Conservation (phyloP, 805 yeast species). For the Cyberlindnera veronae region DNA sequence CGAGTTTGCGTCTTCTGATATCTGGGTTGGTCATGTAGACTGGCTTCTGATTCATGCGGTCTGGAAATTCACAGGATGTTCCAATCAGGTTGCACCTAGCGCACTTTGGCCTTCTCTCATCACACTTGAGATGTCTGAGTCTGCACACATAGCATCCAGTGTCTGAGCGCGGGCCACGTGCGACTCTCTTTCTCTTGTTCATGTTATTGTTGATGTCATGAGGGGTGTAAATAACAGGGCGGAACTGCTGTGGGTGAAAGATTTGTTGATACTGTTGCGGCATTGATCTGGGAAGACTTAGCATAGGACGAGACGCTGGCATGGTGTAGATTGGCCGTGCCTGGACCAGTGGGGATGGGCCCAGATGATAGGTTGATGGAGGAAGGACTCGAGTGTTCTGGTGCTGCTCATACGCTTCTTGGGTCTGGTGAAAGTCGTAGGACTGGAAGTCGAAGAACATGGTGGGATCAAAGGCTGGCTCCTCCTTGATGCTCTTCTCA, state of each 20-base stretch:
- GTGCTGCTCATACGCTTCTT: too few relatives aligned
- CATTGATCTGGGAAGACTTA: too few relatives aligned
- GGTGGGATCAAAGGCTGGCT: slow-evolving; percentile 6
- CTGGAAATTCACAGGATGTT: slow-evolving; percentile 14
- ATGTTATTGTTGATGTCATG: not conserved
- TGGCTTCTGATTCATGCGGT: slow-evolving; percentile 3
- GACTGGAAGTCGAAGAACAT: slow-evolving; percentile 8
- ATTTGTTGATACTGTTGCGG: not conserved
- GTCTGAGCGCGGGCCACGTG: slow-evolving; percentile 3
- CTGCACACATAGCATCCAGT: slow-evolving; percentile 54
- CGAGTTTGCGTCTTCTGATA: slow-evolving; percentile 5
- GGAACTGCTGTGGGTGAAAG: not conserved
- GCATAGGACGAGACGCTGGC: too few relatives aligned
- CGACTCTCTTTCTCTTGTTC: slow-evolving; percentile 2
- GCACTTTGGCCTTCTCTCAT: slow-evolving; percentile 56
- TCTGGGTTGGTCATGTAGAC: slow-evolving; percentile 7
- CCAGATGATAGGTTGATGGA: too few relatives aligned
- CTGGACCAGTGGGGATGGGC: too few relatives aligned
- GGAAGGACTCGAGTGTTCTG: too few relatives aligned
- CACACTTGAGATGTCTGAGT: slow-evolving; percentile 60
- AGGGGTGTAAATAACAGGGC: not conserved
- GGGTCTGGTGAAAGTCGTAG: not conserved
- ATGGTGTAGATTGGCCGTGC: too few relatives aligned
- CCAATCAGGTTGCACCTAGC: slow-evolving; percentile 39
- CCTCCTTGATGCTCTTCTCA: not conserved